Evolutionary conservation across 495 filamentous ascomycete species (phyloP).

Genomic region (Aspergillus hancockii): DNA sequence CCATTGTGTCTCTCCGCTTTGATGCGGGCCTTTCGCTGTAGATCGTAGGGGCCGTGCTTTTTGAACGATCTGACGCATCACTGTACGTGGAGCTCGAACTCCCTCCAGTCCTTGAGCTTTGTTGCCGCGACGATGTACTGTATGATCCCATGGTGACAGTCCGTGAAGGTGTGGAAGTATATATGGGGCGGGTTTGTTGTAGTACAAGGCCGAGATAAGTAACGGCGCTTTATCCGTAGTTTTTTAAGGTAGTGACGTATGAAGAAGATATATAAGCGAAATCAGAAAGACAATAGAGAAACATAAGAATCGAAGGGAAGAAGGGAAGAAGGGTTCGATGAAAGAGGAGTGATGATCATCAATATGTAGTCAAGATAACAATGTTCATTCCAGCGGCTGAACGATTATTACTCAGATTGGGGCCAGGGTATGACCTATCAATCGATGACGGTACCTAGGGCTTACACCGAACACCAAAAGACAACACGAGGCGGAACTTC

Average conservation of each 20-base stretch:
- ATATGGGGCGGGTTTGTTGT: background rate
- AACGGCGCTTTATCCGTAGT: no score
- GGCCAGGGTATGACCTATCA: slow-evolving; percentile 7
- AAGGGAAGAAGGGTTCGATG: slow-evolving; percentile 11
- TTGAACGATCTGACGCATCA: slow-evolving; percentile 62
- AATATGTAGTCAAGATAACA: background rate
- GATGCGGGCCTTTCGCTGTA: slow-evolving; percentile 57
- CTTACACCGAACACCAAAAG: slow-evolving; percentile 7
- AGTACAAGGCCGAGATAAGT: no score
- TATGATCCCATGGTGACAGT: slow-evolving; percentile 36
- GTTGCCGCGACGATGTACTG: slow-evolving; percentile 33
- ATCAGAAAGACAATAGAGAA: slow-evolving; percentile 9
- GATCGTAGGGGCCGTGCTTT: slow-evolving; percentile 68
- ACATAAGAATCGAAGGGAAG: no score
- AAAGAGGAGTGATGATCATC: slow-evolving; percentile 16
- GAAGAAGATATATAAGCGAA: background rate
- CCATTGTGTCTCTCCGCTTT: slow-evolving; percentile 40
- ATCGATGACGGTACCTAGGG: background rate
- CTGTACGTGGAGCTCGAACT: slow-evolving; percentile 64
- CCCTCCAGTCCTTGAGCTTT: slow-evolving; percentile 30
- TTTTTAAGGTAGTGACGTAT: background rate
- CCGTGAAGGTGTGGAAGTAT: background rate
- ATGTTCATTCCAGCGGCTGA: slow-evolving; percentile 5
- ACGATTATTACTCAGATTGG: slow-evolving; percentile 9
- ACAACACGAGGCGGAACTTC: background rate